Evolutionary conservation across 345 rosid species (phyloP), one percentile per base, ranked within the genome.

Genomic region (Dipteronia dyeriana): DNA sequence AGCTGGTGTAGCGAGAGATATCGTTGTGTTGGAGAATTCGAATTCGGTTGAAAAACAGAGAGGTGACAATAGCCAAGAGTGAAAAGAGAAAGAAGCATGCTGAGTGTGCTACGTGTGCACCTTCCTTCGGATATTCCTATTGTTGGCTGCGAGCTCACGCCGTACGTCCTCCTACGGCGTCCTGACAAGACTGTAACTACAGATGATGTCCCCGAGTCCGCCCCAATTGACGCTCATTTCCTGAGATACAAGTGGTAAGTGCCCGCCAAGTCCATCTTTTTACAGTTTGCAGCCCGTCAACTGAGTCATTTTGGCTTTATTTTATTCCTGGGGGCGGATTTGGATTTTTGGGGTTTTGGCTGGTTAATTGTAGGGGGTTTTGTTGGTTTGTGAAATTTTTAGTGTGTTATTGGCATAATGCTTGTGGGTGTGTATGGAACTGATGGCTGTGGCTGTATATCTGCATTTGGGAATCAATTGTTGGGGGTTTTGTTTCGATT

Each of bases 51-150:
- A 43, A 79, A 71, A 82, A 38, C 83, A 6, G 69, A 77, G 84
- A 74, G 75, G 83, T 81, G 81, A 82, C 73, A 77, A 76, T 67
- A 84, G 76, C 60, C 82, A 82, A 81, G 79, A 80, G 79, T 84
- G 82, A 81, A 73, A 23, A 43, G 60, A 56, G 29, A 61, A 74
- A 69, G 79, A 90, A 86, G 93, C 86, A 95, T 95, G 98, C 95
- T 95, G 90, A 92, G 91, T 80, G 94, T 95, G 90, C 82, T 92
- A 70, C 89, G 98, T 34, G 97, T 93, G 84, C 97, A 93, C 86
- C 91, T 95, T 80, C 97, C 98, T 53, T 93, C 99, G 80, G 99
- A 95, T 82, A 93, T 93, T 14, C 99, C 99, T 73, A 92, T 93
- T 79, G 99, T 95, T 78, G 99, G 99, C 85, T 92, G 98, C 67